phyloP scores from a whole-genome alignment of 2,329 filamentous ascomycete species.

The Beauveria asiatica region DNA sequence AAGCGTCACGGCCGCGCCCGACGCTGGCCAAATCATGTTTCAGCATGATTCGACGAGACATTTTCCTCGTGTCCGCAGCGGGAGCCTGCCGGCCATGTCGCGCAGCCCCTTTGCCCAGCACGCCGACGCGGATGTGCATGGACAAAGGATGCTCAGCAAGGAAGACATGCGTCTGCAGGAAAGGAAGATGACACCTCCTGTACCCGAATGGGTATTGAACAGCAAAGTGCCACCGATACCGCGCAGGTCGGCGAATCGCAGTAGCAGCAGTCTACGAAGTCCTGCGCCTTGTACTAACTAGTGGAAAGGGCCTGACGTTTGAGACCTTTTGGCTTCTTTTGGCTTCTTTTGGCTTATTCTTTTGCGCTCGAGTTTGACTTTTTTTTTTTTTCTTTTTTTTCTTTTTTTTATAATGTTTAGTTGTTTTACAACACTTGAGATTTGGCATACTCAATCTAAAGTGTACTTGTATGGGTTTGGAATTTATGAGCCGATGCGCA shows the following conservation, averaged over 20 bases:
- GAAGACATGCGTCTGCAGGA: not conserved
- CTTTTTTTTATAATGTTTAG: not conserved
- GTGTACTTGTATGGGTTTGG: constrained; percentile 2
- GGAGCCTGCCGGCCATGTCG: constrained; percentile 36
- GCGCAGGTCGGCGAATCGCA: constrained; percentile 1
- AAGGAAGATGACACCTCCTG: constrained; percentile 11
- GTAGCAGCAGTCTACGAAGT: not conserved
- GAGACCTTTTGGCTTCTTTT: not conserved
- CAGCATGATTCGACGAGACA: constrained; percentile 43
- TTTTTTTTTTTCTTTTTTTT: not conserved
- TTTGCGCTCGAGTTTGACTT: not conserved
- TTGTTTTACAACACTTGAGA: not conserved
- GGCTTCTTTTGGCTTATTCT: not conserved
- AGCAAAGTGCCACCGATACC: constrained; percentile 6
- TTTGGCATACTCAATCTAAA: not conserved
- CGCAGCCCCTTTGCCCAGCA: constrained; percentile 3
- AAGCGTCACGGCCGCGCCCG: constrained; percentile 60
- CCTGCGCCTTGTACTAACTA: not conserved
- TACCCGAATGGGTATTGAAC: constrained; percentile 10
- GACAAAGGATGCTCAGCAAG: not conserved
- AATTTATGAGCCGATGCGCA: not conserved
- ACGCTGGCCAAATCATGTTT: constrained; percentile 55
- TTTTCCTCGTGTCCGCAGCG: constrained; percentile 46
- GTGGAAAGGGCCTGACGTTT: not conserved
- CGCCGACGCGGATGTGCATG: not conserved